Conservation (phyloP, 805 yeast genomes). For the Tetrapisispora namnaoensis region DNA sequence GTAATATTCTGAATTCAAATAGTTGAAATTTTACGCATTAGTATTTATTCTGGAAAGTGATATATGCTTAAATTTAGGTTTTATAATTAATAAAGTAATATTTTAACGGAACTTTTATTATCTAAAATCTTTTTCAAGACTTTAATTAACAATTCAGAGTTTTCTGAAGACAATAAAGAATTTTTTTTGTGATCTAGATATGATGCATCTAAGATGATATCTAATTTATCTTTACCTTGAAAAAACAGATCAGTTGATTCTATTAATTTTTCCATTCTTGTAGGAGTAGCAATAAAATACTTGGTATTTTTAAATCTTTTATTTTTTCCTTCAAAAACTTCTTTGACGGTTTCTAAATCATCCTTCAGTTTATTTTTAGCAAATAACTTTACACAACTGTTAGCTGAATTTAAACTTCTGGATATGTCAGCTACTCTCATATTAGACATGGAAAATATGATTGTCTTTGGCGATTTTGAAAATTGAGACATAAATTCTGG, state of each 20-base stretch:
- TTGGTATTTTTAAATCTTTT: constrained; percentile 14
- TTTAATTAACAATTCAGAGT: constrained; percentile 17
- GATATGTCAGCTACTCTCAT: constrained; percentile 79
- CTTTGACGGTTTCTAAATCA: constrained; percentile 35
- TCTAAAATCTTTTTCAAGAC: constrained; percentile 19
- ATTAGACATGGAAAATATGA: constrained; percentile 64
- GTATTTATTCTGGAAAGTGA: neutral
- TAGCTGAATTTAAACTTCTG: constrained; percentile 45
- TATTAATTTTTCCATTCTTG: constrained; percentile 23
- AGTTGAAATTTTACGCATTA: neutral
- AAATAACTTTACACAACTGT: constrained; percentile 59
- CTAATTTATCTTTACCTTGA: constrained; percentile 29
- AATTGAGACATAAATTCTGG: constrained; percentile 43
- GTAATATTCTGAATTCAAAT: neutral
- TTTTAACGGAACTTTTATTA: constrained; percentile 29
- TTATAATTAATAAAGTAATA: constrained; percentile 19
- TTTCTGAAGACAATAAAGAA: constrained; percentile 22
- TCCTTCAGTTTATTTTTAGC: constrained; percentile 63
- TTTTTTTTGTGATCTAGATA: constrained; percentile 26
- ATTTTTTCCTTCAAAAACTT: constrained; percentile 10
- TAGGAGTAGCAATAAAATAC: constrained; percentile 26
- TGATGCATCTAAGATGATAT: constrained; percentile 28
- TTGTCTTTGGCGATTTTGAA: constrained; percentile 36
- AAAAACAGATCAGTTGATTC: constrained; percentile 20
- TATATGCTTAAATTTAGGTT: constrained; percentile 15